phyloP scores from a whole-genome alignment of 257 asterid species.

The Nicotiana tomentosiformis region DNA sequence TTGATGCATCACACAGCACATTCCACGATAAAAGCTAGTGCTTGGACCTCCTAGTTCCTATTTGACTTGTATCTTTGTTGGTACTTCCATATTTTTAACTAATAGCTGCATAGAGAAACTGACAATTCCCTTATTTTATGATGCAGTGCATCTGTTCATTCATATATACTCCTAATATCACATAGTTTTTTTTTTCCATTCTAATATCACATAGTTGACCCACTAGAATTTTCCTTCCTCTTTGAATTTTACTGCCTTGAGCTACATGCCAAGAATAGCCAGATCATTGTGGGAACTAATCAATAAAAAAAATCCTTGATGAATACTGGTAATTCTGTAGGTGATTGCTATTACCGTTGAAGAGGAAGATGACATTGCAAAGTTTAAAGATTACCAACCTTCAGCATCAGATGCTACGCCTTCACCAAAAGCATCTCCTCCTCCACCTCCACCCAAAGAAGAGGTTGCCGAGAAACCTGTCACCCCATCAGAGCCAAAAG shows the following conservation, averaged over 20 bases:
- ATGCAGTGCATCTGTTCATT: not conserved
- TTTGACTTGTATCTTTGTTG: not conserved
- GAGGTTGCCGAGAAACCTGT: slow-evolving; percentile 47
- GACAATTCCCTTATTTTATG: not conserved
- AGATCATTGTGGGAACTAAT: not conserved
- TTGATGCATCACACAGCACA: not conserved
- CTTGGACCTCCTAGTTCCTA: not conserved
- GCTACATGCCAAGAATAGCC: not conserved
- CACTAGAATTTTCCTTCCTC: not conserved
- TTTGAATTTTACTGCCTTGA: not conserved
- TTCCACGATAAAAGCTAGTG: not conserved
- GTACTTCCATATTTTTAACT: not conserved
- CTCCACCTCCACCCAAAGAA: slow-evolving; percentile 65
- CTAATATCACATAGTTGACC: not conserved
- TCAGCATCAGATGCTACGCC: slow-evolving; percentile 66
- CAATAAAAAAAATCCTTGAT: no score
- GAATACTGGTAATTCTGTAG: slow-evolving; percentile 20
- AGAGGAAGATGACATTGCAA: slow-evolving; percentile 73
- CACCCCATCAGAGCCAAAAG: slow-evolving; percentile 57
- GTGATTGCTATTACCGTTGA: slow-evolving; percentile 83
- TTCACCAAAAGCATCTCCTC: slow-evolving; percentile 41
- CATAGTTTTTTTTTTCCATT: no score
- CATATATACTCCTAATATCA: not conserved
- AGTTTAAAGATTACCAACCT: slow-evolving; percentile 71
- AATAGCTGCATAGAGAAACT: not conserved